phyloP scores from a whole-genome alignment of 2,329 filamentous ascomycete genomes.

The Fusarium paranaense region DNA sequence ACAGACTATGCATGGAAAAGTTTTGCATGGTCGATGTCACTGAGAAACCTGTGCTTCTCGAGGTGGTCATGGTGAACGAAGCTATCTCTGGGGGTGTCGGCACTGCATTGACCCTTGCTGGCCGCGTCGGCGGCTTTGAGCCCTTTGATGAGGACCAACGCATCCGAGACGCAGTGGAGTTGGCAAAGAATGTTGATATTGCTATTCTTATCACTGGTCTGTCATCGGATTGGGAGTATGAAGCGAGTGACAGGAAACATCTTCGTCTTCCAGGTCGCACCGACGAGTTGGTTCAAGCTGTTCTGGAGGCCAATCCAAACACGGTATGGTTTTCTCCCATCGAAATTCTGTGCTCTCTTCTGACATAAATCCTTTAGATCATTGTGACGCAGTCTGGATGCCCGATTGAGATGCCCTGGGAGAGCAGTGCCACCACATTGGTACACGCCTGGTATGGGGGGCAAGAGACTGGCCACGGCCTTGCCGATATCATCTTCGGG shows the following conservation, averaged over 20 bases:
- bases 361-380: neutral
- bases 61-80: neutral
- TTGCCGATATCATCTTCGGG: slow-evolving; percentile 42
- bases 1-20: neutral
- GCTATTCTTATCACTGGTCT: neutral
- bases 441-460: slow-evolving; percentile 45
- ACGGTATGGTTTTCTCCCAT: neutral
- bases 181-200: neutral
- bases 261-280: neutral
- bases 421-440: slow-evolving; percentile 47
- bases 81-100: neutral
- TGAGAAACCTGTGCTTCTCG: neutral
- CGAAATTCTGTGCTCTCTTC: accelerated
- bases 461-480: slow-evolving; percentile 41
- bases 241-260: neutral
- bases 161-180: neutral
- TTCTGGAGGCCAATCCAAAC: neutral
- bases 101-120: neutral
- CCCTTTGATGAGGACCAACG: neutral
- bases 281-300: neutral
- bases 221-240: neutral
- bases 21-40: neutral
- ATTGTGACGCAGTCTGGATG: slow-evolving; percentile 57
- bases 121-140: neutral
- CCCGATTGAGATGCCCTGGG: slow-evolving; percentile 56